A percentile compares a stretch with the other conserved stretches of the same genome.
Conservation (phyloP, 805 yeast species). For the Blastobotrys muscicola region DNA sequence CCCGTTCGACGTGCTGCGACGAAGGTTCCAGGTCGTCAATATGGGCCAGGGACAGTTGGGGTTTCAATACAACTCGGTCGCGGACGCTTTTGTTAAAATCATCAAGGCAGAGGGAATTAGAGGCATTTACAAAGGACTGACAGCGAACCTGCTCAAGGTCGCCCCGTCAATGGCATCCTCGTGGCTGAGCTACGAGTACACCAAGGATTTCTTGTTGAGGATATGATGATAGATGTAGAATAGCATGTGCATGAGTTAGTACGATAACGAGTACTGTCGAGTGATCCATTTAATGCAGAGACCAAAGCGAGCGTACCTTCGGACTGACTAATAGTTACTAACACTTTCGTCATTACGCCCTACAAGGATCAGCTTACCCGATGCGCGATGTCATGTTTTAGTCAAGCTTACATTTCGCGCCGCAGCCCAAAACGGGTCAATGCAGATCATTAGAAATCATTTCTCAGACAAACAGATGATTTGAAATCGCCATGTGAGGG, state of each 20-base stretch:
- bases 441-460: no score
- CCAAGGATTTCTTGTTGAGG: slow-evolving; percentile 34
- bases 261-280: neutral
- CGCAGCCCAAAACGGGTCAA: no score
- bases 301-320: neutral
- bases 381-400: no score
- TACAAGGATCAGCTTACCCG: no score
- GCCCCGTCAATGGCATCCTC: slow-evolving; percentile 95
- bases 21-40: slow-evolving; percentile 83
- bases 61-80: slow-evolving; percentile 66
- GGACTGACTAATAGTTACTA: no score
- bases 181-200: slow-evolving; percentile 79
- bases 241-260: neutral
- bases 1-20: slow-evolving; percentile 81
- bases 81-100: slow-evolving; percentile 64
- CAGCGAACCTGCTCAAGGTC: slow-evolving; percentile 76
- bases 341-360: no score
- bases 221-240: neutral
- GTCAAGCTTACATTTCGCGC: no score
- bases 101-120: slow-evolving; percentile 68
- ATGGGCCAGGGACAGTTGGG: slow-evolving; percentile 63
- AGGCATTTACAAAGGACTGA: slow-evolving; percentile 55
- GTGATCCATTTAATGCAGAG: neutral
- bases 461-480: no score
- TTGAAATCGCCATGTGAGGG: no score